phyloP scores from a whole-genome alignment of 345 rosid genomes.

The Limnanthes douglasii region DNA sequence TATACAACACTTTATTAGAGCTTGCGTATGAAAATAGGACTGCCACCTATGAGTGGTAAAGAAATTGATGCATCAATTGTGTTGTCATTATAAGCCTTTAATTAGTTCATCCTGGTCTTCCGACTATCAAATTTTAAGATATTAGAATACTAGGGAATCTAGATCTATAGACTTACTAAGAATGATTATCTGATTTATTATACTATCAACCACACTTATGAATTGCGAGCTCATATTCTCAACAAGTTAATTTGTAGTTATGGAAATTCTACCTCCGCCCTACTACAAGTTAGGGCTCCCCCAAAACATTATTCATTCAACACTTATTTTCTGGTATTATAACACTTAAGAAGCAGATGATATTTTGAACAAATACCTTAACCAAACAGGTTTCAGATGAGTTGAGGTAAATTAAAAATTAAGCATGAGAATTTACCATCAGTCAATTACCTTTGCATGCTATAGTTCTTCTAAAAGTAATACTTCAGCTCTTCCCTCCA shows the following conservation, averaged over 20 bases:
- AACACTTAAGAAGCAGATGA: too few species aligned
- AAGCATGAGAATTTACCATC: too few species aligned
- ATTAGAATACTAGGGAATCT: conserved; percentile 6
- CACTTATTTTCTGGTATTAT: conserved; percentile 58
- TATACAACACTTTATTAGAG: conserved; percentile 31
- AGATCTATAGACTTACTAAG: conserved; percentile 3
- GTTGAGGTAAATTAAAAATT: too few species aligned
- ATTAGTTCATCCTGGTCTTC: conserved; percentile 33
- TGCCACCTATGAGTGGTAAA: conserved; percentile 31
- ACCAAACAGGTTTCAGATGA: too few species aligned
- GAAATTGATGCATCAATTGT: conserved; percentile 68
- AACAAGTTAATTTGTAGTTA: conserved; percentile 33
- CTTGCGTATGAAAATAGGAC: conserved; percentile 28
- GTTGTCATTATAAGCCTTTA: conserved; percentile 62
- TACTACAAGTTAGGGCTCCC: conserved; percentile 81
- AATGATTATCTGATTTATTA: not conserved
- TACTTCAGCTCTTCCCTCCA: conserved; percentile 98
- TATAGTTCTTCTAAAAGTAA: conserved; percentile 87
- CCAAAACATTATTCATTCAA: conserved; percentile 86
- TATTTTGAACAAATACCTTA: too few species aligned
- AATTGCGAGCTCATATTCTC: conserved; percentile 46
- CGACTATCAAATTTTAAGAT: conserved; percentile 27
- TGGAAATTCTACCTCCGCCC: conserved; percentile 53
- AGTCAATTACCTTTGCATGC: conserved; percentile 95
- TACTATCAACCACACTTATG: conserved; percentile 1